Base-by-base conservation (phyloP, 345 rosid genomes). In the Populus euphratica region DNA sequence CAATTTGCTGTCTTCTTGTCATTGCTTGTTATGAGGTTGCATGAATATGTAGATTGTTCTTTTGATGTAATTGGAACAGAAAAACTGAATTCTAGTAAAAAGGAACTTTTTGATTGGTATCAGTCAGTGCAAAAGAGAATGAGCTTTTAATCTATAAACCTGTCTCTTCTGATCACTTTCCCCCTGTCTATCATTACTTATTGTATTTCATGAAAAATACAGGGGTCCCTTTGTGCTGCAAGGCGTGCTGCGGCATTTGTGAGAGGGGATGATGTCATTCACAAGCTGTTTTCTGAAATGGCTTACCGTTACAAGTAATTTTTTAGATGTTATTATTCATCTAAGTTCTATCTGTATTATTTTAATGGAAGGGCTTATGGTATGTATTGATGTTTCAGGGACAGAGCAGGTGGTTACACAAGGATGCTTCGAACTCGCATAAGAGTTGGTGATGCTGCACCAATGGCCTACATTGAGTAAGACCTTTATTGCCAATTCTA, bases 391-490 rank as follows among this genome's bases (percentile, higher is more conserved):
- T 70, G 21, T 69, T 75, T 68, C 89, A 95, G 98, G 79, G 96
- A 93, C 74, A 86, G 99, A 87, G 88, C 93, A 50, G 98, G 99
- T 79, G 99, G 98, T 72, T 95, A 91, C 86, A 92, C 99, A 11
- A 93, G 97, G 87, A 62, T 93, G 80, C 96, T 93, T 35, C 87
- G 93, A 38, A 92, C 98, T 49, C 98, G 96, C 73, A 90, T 93
- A 10, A 85, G 99, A 76, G 94, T 91, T 84, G 98, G 96, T 78
- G 99, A 95, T 86, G 99, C 98, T 81, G 99, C 97, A 62, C 90
- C 89, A 49, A 92, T 93, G 98, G 97, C 98, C 69, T 93, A 93
- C 84, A 91, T 93, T 50, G 99, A 93, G 99, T 95, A 86, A 87
- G 91, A 78, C 25, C 20, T 12, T 7, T 69, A n/a, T 70, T 56